Evolutionary conservation across 139 green algal genomes (phyloP).

Genomic region (Auxenochlorella pyrenoidosa): DNA sequence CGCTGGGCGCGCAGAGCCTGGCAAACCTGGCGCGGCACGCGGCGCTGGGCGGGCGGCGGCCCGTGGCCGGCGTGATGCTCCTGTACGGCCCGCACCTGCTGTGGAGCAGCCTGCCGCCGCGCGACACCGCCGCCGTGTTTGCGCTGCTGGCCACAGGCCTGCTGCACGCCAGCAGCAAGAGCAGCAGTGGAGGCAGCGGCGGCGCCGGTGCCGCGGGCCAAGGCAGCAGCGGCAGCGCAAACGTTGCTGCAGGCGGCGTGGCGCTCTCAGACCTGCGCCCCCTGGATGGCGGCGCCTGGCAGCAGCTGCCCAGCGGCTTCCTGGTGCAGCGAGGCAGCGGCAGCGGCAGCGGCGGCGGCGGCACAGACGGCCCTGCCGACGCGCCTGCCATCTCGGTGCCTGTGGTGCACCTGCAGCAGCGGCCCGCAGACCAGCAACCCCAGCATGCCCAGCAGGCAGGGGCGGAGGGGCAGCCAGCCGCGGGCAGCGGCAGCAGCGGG

Average conservation of each 20-base stretch:
- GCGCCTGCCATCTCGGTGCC: not conserved
- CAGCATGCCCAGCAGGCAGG: not conserved
- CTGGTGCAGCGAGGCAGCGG: conserved; percentile 30
- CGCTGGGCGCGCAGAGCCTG: conserved; percentile 20
- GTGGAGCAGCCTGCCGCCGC: conserved; percentile 40
- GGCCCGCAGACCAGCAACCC: not conserved
- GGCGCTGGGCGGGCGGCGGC: not conserved
- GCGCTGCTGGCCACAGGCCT: conserved; percentile 30
- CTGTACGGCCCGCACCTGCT: conserved; percentile 44
- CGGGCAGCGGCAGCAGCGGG: not conserved
- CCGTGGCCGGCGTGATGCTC: conserved; percentile 40
- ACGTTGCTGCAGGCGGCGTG: not conserved
- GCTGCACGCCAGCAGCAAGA: conserved; percentile 35
- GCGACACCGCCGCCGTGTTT: conserved; percentile 39
- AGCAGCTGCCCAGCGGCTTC: conserved; percentile 44
- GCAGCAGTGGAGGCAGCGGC: not conserved
- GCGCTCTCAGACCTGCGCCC: not conserved
- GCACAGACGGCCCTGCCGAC: not conserved
- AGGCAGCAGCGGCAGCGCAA: not conserved
- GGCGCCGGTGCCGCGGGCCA: too few relatives aligned
- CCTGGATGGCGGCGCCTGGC: conserved; percentile 32
- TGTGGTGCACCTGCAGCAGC: conserved; percentile 14
- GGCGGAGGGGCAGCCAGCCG: not conserved
- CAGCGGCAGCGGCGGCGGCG: not conserved
- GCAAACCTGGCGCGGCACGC: conserved; percentile 5